Evolutionary conservation across 2,329 filamentous ascomycete species (phyloP).

Genomic region (Pseudocercospora crystallina): DNA sequence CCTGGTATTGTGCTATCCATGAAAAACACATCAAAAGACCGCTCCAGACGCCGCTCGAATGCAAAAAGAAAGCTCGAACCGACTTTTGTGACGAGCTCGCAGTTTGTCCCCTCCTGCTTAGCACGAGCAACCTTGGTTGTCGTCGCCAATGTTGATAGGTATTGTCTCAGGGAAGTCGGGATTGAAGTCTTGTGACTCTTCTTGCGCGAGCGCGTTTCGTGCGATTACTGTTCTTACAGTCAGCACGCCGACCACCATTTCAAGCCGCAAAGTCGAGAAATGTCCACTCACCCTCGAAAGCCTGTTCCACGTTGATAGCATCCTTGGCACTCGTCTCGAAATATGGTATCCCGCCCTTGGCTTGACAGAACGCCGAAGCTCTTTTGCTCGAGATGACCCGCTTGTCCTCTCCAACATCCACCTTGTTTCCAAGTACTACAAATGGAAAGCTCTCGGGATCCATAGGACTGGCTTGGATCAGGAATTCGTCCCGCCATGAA

Average conservation of each 20-base stretch:
- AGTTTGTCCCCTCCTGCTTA: conserved; percentile 39
- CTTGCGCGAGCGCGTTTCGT: conserved; percentile 89
- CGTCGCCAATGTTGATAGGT: conserved; percentile 94
- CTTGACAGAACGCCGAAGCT: conserved; percentile 95
- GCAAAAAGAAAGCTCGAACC: too few relatives aligned
- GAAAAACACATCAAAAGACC: too few relatives aligned
- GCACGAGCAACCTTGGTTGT: conserved; percentile 90
- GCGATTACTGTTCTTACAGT: conserved; percentile 71
- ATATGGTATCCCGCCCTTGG: conserved; percentile 95
- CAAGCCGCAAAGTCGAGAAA: background rate
- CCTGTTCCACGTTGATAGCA: conserved; percentile 94
- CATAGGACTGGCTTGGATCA: conserved; percentile 94
- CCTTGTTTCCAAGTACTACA: conserved; percentile 97
- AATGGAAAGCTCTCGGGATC: conserved; percentile 98
- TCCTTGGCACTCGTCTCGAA: conserved; percentile 99
- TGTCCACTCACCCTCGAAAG: conserved; percentile 59
- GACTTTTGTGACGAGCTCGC: too few relatives aligned
- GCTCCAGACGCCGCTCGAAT: too few relatives aligned
- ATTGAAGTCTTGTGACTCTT: conserved; percentile 96
- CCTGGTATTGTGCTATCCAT: too few relatives aligned
- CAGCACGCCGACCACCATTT: conserved; percentile 2
- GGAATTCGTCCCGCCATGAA: conserved; percentile 96
- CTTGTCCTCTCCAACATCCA: conserved; percentile 97
- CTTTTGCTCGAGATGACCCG: conserved; percentile 93
- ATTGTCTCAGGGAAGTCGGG: conserved; percentile 97